A percentile compares a stretch with the other conserved stretches of the same genome.
These are phyloP conservation scores for Pichia sp. DNA, from an alignment of 1,139 yeast species.

Conservation along the genomic window DNA sequence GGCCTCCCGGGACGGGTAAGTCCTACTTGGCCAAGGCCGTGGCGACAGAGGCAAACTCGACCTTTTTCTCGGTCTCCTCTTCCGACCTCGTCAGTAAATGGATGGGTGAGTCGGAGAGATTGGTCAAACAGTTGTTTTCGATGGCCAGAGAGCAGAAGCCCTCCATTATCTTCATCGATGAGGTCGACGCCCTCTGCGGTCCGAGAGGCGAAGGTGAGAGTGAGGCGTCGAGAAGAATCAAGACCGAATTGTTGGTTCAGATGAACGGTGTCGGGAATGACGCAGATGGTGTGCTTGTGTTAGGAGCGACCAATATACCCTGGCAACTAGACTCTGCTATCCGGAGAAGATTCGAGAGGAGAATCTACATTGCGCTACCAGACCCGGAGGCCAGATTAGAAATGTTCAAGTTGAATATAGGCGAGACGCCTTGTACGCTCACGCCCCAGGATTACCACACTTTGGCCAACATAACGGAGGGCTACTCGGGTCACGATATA, in stretches of 20 bases:
- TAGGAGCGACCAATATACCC: conserved; percentile 98
- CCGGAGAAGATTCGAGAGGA: conserved; percentile 90
- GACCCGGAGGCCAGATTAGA: conserved; percentile 84
- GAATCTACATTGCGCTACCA: conserved; percentile 93
- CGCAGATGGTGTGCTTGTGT: conserved; percentile 82
- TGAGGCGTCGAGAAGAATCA: conserved; percentile 93
- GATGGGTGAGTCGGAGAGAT: conserved; percentile 98
- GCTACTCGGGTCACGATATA: conserved; percentile 96
- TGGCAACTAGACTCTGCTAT: conserved; percentile 99
- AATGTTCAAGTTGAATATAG: conserved; percentile 93
- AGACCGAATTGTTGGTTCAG: conserved; percentile 92
- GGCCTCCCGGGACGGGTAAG: conserved; percentile 99
- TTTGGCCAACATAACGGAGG: conserved; percentile 91
- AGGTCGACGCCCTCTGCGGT: conserved; percentile 96
- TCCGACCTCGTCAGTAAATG: conserved; percentile 94
- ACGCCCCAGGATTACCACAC: conserved; percentile 67
- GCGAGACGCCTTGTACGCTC: conserved; percentile 80
- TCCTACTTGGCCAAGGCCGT: conserved; percentile 96
- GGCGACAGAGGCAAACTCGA: conserved; percentile 96
- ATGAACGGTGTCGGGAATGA: conserved; percentile 99
- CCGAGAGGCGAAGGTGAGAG: conserved; percentile 98
- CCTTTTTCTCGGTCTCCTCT: conserved; percentile 91
- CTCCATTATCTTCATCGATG: conserved; percentile 92
- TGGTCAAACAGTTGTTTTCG: conserved; percentile 86
- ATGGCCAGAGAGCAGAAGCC: conserved; percentile 98